Percentiles rank a stretch among this genome's conserved stretches.
Conservation (phyloP, 2,329 filamentous ascomycete species). For the Aspergillus sojae region DNA sequence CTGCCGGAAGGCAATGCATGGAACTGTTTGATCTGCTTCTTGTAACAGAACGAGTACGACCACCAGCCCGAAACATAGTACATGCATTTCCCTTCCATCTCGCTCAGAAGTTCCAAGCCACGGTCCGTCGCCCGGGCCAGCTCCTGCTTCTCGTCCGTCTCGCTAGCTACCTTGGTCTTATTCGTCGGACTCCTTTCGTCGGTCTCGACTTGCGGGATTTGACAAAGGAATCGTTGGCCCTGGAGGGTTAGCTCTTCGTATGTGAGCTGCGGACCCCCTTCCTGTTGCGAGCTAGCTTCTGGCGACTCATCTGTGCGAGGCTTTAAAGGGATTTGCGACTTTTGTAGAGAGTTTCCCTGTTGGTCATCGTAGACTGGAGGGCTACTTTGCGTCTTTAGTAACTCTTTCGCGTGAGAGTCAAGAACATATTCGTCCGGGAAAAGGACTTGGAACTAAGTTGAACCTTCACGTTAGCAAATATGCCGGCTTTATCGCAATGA, state of each 20-base stretch:
- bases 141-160: slow-evolving; percentile 78
- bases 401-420: slow-evolving; percentile 67
- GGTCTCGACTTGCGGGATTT: slow-evolving; percentile 71
- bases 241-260: slow-evolving; percentile 78
- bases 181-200: slow-evolving; percentile 67
- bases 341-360: slow-evolving; percentile 20
- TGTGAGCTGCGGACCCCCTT: slow-evolving; percentile 24
- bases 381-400: slow-evolving; percentile 43
- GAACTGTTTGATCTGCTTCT: slow-evolving; percentile 83
- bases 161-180: slow-evolving; percentile 56
- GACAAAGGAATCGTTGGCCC: slow-evolving; percentile 76
- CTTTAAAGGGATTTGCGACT: slow-evolving; percentile 28
- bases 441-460: slow-evolving; percentile 73
- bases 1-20: slow-evolving; percentile 75
- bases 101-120: slow-evolving; percentile 77
- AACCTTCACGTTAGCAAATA: neutral
- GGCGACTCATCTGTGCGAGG: slow-evolving; percentile 41
- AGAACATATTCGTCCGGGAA: slow-evolving; percentile 74
- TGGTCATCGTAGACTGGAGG: slow-evolving; percentile 18
- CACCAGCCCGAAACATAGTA: slow-evolving; percentile 90
- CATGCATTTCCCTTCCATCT: slow-evolving; percentile 77
- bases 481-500: neutral
- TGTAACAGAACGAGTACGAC: slow-evolving; percentile 95
- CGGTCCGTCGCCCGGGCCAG: slow-evolving; percentile 73
- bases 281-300: slow-evolving; percentile 57